Evolutionary conservation across 768 basidiomycete genomes (phyloP), one percentile per base, ranked within the genome.

Genomic region (Antrodiella citrinella): DNA sequence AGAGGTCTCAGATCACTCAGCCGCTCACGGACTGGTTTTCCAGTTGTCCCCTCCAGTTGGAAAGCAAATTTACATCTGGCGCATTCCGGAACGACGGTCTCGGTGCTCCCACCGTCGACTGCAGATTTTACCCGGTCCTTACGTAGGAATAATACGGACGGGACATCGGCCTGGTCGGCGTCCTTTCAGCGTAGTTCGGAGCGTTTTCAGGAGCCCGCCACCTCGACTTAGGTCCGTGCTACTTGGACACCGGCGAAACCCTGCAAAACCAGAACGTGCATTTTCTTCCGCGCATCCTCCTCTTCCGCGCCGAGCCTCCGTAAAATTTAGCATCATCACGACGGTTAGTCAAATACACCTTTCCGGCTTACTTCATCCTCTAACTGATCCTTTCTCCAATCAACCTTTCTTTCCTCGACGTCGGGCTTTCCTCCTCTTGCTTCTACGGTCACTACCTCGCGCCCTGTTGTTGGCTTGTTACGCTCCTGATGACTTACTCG

Each of bases 401-500:
- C 50, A 22, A 42, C 47, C 46, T 43, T 48, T 26, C 45, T 24
- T n/a, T n/a, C n/a, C n/a, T n/a, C n/a, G n/a, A n/a, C n/a, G 15
- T 22, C 24, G 26, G 7, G 45, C 15, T 26, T 23, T n/a, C 24
- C 26, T 46, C 49, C 41, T 38, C n/a, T 23, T 11, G 19, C 48
- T 23, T 7, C 48, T 39, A 49, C 40, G 19, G 24, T 26, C 24
- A 47, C 38, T 38, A 42, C 48, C 48, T 15, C 19, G 26, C 48
- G 48, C 48, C 41, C 22, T n/a, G n/a, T n/a, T n/a, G n/a, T n/a
- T n/a, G n/a, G n/a, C n/a, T n/a, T n/a, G n/a, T n/a, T n/a, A n/a
- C n/a, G n/a, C n/a, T n/a, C n/a, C n/a, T n/a, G 26, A 54, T 54
- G 53, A 54, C 53, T 50, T 54, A 54, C 38, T 26, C 53, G 18